Evolutionary conservation across 768 basidiomycete genomes (phyloP), one percentile per base, ranked within the genome.

Genomic region (Amanita rimosa): DNA sequence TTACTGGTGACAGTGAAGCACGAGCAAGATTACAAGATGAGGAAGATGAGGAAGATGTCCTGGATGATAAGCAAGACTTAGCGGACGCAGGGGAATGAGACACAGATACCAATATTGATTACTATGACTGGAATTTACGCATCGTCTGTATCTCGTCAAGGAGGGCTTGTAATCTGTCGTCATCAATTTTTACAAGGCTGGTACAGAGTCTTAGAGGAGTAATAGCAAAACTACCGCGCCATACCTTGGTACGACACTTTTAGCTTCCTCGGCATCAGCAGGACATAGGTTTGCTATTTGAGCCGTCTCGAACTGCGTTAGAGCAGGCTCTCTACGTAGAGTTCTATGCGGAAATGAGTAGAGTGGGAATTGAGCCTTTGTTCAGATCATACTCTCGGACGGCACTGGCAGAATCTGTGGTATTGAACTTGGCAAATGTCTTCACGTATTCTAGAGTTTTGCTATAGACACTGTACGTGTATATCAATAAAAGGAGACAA

Each of bases 201-300:
- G 46, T 35, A 16, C 38, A 43, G 33, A 3, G 40, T 9, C 19
- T 13, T 48, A 38, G 19, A 44, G 21, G 10, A 16, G 21, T 21
- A 8, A 36, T 3, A 31, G n/a, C 6, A 17, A 24, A 13, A 3
- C 22, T 46, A 36, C 9, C 10, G 8, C 8, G 33, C 57, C 68
- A 16, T 46, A 85, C 91, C 90, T 94, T 6, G 92, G 92, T 29
- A 95, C 70, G 46, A 92, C 75, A 57, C 91, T 91, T 69, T 92
- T 94, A 22, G 91, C 85, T 64, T 95, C 93, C 55, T 95, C 92
- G 3, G 87, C 76, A 51, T 82, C 81, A 35, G 81, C 86, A 11
- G 92, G 92, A 59, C 88, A 91, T 48, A 95, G 64, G 58, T 95
- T 95, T 13, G 89, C 89, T 46, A 95, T 86, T 60, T 95, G 92